These are phyloP conservation scores for Xylariaceae sp. DNA, from an alignment of 2,329 filamentous ascomycete genomes.

Conservation along the genomic window DNA sequence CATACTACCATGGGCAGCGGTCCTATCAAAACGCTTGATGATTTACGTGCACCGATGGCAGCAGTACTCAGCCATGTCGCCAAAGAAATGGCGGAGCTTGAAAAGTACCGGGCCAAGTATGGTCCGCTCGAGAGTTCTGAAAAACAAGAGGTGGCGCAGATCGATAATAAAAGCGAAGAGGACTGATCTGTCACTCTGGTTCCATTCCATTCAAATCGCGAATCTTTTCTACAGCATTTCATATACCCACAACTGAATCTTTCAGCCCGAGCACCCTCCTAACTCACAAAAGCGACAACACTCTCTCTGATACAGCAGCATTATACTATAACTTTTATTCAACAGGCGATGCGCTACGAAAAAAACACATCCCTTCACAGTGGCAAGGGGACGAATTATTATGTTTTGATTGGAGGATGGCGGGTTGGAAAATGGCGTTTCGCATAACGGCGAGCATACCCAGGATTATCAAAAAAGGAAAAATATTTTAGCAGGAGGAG, in stretches of 20 bases:
- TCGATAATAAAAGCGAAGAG: slow-evolving; percentile 24
- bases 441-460: slow-evolving; percentile 12
- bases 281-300: slow-evolving; percentile 3
- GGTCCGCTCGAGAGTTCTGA: slow-evolving; percentile 38
- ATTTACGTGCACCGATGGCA: slow-evolving; percentile 72
- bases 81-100: slow-evolving; percentile 58
- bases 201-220: neutral
- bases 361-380: slow-evolving; percentile 18
- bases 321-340: slow-evolving; percentile 23
- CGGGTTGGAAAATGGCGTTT: slow-evolving; percentile 6
- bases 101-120: slow-evolving; percentile 52
- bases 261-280: neutral
- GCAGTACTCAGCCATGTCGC: slow-evolving; percentile 61
- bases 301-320: slow-evolving; percentile 6
- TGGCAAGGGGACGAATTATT: slow-evolving; percentile 13
- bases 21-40: slow-evolving; percentile 56
- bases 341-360: slow-evolving; percentile 25
- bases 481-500: slow-evolving; percentile 7
- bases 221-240: slow-evolving; percentile 9
- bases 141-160: slow-evolving; percentile 35
- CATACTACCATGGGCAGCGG: slow-evolving; percentile 70
- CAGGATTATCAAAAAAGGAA: slow-evolving; percentile 15
- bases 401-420: slow-evolving; percentile 15
- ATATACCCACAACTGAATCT: slow-evolving; percentile 11
- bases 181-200: no score